phyloP scores from a whole-genome alignment of 2,329 filamentous ascomycete species.

The Aspergillus tanneri region DNA sequence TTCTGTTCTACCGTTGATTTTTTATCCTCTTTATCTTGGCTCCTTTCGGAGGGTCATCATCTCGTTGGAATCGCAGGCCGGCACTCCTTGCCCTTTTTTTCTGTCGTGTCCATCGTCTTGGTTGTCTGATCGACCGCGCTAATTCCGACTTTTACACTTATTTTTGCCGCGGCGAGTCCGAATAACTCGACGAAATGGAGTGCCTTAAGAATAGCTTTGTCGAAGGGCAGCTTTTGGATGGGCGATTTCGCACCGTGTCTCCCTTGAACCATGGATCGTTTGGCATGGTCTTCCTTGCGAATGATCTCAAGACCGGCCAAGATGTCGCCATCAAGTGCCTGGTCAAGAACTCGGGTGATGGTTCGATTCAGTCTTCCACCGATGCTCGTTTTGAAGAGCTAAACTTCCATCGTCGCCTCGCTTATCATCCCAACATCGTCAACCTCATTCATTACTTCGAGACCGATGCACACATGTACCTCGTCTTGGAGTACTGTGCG shows the following conservation, averaged over 20 bases:
- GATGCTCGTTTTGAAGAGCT: slow-evolving; percentile 68
- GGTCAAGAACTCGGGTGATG: slow-evolving; percentile 71
- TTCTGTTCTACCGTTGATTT: slow-evolving; percentile 21
- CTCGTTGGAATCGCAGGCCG: slow-evolving; percentile 24
- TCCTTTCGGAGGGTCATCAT: slow-evolving; percentile 23
- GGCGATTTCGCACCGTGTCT: slow-evolving; percentile 86
- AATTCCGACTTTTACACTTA: slow-evolving; percentile 7
- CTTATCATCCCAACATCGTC: slow-evolving; percentile 85
- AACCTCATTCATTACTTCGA: slow-evolving; percentile 89
- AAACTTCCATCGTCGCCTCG: slow-evolving; percentile 75
- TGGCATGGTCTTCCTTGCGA: slow-evolving; percentile 95
- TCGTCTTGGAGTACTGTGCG: slow-evolving; percentile 92
- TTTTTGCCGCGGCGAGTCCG: slow-evolving; percentile 17
- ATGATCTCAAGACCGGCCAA: slow-evolving; percentile 71
- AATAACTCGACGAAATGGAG: slow-evolving; percentile 31
- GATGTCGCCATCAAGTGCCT: slow-evolving; percentile 95
- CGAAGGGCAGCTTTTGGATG: slow-evolving; percentile 45
- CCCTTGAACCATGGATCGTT: slow-evolving; percentile 98
- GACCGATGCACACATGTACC: slow-evolving; percentile 82
- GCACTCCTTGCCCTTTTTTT: slow-evolving; percentile 17
- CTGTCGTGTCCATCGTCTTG: slow-evolving; percentile 25
- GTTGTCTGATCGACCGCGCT: slow-evolving; percentile 26
- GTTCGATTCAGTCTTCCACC: slow-evolving; percentile 63
- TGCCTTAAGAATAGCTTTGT: slow-evolving; percentile 39
- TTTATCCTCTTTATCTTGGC: slow-evolving; percentile 26